phyloP scores from a whole-genome alignment of 2,329 filamentous ascomycete genomes.

The Nigrospora oryzae region DNA sequence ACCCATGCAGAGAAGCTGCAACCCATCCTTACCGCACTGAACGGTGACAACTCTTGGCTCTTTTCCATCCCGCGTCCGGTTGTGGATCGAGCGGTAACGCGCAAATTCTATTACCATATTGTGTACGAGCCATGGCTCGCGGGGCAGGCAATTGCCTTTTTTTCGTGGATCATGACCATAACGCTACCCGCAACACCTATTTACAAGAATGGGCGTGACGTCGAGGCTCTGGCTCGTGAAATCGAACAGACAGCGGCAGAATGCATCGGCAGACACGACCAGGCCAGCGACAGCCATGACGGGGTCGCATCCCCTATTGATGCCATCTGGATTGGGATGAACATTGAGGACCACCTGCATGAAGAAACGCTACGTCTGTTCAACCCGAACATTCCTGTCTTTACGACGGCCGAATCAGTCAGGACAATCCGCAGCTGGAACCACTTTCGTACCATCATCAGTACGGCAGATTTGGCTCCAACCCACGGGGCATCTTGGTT shows the following conservation, averaged over 20 bases:
- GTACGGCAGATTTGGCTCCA: background rate
- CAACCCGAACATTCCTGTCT: conserved; percentile 6
- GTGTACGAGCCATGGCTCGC: conserved; percentile 24
- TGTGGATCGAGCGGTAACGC: conserved; percentile 7
- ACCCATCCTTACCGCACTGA: conserved; percentile 21
- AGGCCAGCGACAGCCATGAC: background rate
- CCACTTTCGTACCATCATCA: conserved; percentile 7
- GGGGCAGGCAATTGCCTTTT: conserved; percentile 6
- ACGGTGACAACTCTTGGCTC: conserved; percentile 25
- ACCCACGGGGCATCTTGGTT: conserved; percentile 1
- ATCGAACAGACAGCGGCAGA: conserved; percentile 7
- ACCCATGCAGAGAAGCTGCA: conserved; percentile 1
- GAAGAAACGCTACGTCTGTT: conserved; percentile 6
- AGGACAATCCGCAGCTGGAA: conserved; percentile 2
- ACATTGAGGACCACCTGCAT: conserved; percentile 6
- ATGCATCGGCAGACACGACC: background rate
- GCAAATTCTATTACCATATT: conserved; percentile 21
- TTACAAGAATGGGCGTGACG: conserved; percentile 3
- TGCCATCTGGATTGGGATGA: conserved; percentile 6
- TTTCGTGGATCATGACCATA: conserved; percentile 4
- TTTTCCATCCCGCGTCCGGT: conserved; percentile 21
- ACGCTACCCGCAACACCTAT: conserved; percentile 1
- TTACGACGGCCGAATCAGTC: conserved; percentile 3
- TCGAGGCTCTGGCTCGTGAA: conserved; percentile 6
- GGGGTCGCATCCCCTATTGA: conserved; percentile 1